Conservation (phyloP, 1,139 yeast species). For the Blastobotrys apis region DNA sequence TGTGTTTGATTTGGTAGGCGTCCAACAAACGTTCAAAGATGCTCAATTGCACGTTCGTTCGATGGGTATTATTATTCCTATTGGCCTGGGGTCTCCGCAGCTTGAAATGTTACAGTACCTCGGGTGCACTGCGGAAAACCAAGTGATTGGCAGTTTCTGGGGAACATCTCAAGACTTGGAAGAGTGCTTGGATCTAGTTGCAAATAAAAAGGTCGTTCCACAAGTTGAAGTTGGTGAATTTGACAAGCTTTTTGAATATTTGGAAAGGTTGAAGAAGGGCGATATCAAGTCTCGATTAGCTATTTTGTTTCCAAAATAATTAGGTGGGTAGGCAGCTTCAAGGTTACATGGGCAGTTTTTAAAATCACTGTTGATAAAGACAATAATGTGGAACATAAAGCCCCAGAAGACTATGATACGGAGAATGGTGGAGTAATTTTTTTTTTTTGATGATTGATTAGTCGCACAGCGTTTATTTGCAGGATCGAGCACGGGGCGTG, state of each 20-base stretch:
- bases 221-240: conserved; percentile 36
- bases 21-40: conserved; percentile 35
- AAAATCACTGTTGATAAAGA: conserved; percentile 54
- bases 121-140: conserved; percentile 41
- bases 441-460: too few species aligned
- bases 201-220: conserved; percentile 43
- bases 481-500: too few species aligned
- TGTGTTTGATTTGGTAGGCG: conserved; percentile 47
- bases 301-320: too few species aligned
- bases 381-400: conserved; percentile 30
- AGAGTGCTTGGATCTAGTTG: conserved; percentile 46
- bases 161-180: conserved; percentile 46
- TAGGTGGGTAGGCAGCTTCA: too few species aligned
- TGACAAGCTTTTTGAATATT: conserved; percentile 39
- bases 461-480: too few species aligned
- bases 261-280: conserved; percentile 41
- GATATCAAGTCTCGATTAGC: conserved; percentile 46
- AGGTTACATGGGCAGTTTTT: too few species aligned
- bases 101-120: conserved; percentile 34
- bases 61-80: conserved; percentile 42
- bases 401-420: conserved; percentile 72
- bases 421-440: conserved; percentile 71
- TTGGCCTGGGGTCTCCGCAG: conserved; percentile 44
- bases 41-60: conserved; percentile 34
- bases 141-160: conserved; percentile 44